phyloP scores from a whole-genome alignment of 2,329 filamentous ascomycete genomes.

The Ophiostoma triangulosporum region DNA sequence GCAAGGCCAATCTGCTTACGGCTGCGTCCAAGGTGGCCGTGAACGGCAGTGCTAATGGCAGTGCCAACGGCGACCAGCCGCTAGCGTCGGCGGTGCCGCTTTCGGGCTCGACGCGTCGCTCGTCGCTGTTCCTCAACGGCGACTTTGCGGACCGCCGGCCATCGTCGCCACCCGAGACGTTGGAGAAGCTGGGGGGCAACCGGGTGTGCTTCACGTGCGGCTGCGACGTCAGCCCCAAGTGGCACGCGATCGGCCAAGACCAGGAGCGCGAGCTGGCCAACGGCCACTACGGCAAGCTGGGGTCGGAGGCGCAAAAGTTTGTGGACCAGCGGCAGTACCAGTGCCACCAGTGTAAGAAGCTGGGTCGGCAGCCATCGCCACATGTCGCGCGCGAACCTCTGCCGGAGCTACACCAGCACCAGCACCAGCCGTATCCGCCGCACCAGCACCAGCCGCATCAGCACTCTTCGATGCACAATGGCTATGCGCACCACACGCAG shows the following conservation, averaged over 20 bases:
- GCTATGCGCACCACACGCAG: neutral
- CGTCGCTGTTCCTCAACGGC: slow-evolving; percentile 2
- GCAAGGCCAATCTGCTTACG: slow-evolving; percentile 72
- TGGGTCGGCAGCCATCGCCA: slow-evolving; percentile 29
- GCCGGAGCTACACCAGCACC: neutral
- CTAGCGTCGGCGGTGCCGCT: neutral
- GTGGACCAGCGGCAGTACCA: slow-evolving; percentile 50
- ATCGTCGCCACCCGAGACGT: slow-evolving; percentile 16
- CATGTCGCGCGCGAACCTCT: neutral
- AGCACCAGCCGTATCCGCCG: neutral
- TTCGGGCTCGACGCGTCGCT: slow-evolving; percentile 3
- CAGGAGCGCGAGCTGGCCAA: neutral
- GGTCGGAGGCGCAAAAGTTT: slow-evolving; percentile 45
- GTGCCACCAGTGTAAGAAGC: slow-evolving; percentile 61
- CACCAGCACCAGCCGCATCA: neutral
- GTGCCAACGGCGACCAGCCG: slow-evolving; percentile 1
- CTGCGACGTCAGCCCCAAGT: slow-evolving; percentile 60
- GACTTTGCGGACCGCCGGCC: slow-evolving; percentile 14
- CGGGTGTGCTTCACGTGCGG: slow-evolving; percentile 51
- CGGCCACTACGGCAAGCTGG: slow-evolving; percentile 20
- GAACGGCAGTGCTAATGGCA: neutral
- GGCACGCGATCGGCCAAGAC: slow-evolving; percentile 46
- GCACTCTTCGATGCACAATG: neutral
- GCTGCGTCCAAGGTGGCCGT: slow-evolving; percentile 42
- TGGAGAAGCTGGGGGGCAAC: slow-evolving; percentile 31